Percentiles rank a stretch among this genome's conserved stretches.
phyloP scores from a whole-genome alignment of 1,284 basidiomycete genomes.

The Grifola frondosa region DNA sequence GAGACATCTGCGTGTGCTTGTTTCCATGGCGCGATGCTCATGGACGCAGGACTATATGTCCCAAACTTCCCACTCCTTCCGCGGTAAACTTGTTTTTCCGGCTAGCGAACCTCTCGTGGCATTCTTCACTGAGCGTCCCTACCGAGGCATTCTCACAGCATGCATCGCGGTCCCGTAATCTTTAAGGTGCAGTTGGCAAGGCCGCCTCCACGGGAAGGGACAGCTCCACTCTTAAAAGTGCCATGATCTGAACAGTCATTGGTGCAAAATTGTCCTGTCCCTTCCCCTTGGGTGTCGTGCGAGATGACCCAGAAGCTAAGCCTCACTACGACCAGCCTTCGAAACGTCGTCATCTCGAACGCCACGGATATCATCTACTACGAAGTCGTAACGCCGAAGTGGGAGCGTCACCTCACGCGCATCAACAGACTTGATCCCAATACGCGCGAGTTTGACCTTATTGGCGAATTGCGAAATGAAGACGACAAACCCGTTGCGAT shows the following conservation, averaged over 20 bases:
- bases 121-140: no score
- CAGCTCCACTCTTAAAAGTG: slow-evolving; percentile 11
- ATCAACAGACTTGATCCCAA: slow-evolving; percentile 36
- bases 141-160: slow-evolving; percentile 16
- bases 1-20: slow-evolving; percentile 10
- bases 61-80: slow-evolving; percentile 13
- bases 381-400: slow-evolving; percentile 41
- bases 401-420: slow-evolving; percentile 39
- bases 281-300: neutral
- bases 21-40: slow-evolving; percentile 16
- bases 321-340: slow-evolving; percentile 39
- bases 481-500: slow-evolving; percentile 31
- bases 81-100: slow-evolving; percentile 6
- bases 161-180: slow-evolving; percentile 10
- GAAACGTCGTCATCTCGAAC: slow-evolving; percentile 40
- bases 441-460: slow-evolving; percentile 32
- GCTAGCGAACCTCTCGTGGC: slow-evolving; percentile 11
- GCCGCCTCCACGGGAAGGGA: slow-evolving; percentile 4
- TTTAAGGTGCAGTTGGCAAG: slow-evolving; percentile 1
- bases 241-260: neutral
- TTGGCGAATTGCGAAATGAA: slow-evolving; percentile 37
- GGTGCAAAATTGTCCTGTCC: neutral
- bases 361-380: slow-evolving; percentile 40
- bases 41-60: neutral
- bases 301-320: slow-evolving; percentile 34